Percentiles rank a stretch among this genome's conserved stretches.
phyloP scores from a whole-genome alignment of 2,329 filamentous ascomycete species.

The Calonectria naviculata region DNA sequence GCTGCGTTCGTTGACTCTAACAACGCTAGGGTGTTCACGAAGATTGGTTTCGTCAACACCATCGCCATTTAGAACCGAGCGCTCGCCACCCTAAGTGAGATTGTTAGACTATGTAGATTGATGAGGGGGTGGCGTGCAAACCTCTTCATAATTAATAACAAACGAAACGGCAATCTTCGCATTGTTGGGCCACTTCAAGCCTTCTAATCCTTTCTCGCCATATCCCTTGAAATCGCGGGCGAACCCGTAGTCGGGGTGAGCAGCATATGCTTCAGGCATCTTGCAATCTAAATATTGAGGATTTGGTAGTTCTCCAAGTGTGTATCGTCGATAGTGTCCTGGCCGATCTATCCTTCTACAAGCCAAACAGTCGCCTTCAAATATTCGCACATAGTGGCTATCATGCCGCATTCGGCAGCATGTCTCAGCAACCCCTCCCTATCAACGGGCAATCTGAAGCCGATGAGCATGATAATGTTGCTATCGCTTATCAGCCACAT shows the following conservation, averaged over 20 bases:
- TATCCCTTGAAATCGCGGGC: not conserved
- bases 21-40: conserved; percentile 49
- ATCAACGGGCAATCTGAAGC: not conserved
- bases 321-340: not conserved
- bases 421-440: not conserved
- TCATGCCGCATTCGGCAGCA: not conserved
- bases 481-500: not conserved
- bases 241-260: not conserved
- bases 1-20: conserved; percentile 53
- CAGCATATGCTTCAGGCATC: not conserved
- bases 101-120: not conserved
- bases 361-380: not conserved
- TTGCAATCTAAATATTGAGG: not conserved
- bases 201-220: not conserved
- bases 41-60: conserved; percentile 49
- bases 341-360: not conserved
- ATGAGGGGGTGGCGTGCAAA: not conserved
- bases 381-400: not conserved
- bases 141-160: not conserved
- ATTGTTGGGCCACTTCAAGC: not conserved
- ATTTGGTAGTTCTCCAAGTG: not conserved
- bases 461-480: not conserved
- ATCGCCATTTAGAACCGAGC: conserved; percentile 51
- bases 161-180: not conserved
- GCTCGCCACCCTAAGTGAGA: conserved; percentile 44